A percentile compares a stretch with the other conserved stretches of the same genome.
Evolutionary conservation across 2,329 filamentous ascomycete species (phyloP).

Genomic region (Didymella arachidicola): DNA sequence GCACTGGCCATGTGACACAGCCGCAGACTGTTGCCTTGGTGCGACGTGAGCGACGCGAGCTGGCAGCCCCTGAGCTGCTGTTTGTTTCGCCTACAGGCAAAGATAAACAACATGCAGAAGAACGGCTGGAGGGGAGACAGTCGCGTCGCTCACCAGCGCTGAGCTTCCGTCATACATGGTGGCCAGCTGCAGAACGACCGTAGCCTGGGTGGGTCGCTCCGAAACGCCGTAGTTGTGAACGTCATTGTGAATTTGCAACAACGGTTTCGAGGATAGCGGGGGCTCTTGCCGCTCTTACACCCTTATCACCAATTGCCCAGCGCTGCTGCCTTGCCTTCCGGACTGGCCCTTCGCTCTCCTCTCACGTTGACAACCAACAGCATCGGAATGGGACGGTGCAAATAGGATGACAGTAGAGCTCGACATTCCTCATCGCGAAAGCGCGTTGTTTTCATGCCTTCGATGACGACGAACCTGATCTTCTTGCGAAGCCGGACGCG

Average conservation of each 20-base stretch:
- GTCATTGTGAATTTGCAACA: constrained; percentile 18
- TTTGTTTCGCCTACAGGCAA: neutral
- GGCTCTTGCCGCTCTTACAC: constrained; percentile 26
- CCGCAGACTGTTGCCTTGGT: constrained; percentile 14
- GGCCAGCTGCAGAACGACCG: neutral
- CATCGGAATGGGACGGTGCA: constrained; percentile 4
- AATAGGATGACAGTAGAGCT: neutral
- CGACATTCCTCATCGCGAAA: constrained; percentile 13
- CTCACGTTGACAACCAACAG: neutral
- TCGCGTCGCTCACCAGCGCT: neutral
- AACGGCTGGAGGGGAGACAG: neutral
- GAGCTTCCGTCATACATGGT: neutral
- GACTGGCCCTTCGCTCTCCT: constrained; percentile 1
- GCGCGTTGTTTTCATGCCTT: constrained; percentile 20
- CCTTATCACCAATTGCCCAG: constrained; percentile 16
- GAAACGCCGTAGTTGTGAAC: constrained; percentile 22
- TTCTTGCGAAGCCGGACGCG: constrained; percentile 19
- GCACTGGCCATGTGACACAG: constrained; percentile 17
- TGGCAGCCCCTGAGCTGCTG: constrained; percentile 1
- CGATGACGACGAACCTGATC: constrained; percentile 32
- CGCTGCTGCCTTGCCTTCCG: constrained; percentile 1
- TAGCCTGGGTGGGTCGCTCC: constrained; percentile 13
- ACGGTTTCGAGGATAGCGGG: constrained; percentile 29
- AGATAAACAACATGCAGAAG: neutral
- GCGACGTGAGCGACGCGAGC: constrained; percentile 5